These are phyloP conservation scores for Priceomyces haplophilus DNA, from an alignment of 805 yeast genomes.

Conservation along the genomic window DNA sequence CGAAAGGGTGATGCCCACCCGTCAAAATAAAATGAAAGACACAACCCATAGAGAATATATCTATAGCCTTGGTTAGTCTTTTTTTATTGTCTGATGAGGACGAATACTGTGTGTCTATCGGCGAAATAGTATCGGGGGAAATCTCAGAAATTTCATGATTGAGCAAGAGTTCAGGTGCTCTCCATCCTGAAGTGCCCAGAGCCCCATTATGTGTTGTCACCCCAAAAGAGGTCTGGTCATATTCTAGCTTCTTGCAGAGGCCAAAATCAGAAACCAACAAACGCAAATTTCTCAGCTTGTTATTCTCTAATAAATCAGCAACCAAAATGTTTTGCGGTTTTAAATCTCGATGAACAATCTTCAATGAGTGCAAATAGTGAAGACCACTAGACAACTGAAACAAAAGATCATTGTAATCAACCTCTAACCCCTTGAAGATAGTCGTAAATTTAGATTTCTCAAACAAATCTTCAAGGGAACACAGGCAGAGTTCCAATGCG, in stretches of 20 bases:
- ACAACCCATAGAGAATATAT: conserved; percentile 92
- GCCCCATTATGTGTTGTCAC: conserved; percentile 93
- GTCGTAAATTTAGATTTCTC: conserved; percentile 48
- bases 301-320: conserved; percentile 57
- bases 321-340: conserved; percentile 93
- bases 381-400: conserved; percentile 81
- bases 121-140: conserved; percentile 36
- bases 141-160: conserved; percentile 36
- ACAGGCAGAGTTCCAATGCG: conserved; percentile 87
- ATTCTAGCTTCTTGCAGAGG: conserved; percentile 84
- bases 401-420: conserved; percentile 48
- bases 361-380: conserved; percentile 80
- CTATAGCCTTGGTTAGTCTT: conserved; percentile 83
- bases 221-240: conserved; percentile 88
- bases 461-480: conserved; percentile 82
- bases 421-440: conserved; percentile 24
- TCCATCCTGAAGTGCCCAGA: conserved; percentile 93
- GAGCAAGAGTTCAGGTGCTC: conserved; percentile 85
- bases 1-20: conserved; percentile 89
- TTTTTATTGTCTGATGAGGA: conserved; percentile 25
- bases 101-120: conserved; percentile 17
- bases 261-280: conserved; percentile 94
- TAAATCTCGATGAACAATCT: conserved; percentile 91
- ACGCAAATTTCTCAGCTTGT: conserved; percentile 38
- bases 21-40: conserved; percentile 84